Conservation (phyloP, 441 rosid species). For the Macaranga tanarius region DNA sequence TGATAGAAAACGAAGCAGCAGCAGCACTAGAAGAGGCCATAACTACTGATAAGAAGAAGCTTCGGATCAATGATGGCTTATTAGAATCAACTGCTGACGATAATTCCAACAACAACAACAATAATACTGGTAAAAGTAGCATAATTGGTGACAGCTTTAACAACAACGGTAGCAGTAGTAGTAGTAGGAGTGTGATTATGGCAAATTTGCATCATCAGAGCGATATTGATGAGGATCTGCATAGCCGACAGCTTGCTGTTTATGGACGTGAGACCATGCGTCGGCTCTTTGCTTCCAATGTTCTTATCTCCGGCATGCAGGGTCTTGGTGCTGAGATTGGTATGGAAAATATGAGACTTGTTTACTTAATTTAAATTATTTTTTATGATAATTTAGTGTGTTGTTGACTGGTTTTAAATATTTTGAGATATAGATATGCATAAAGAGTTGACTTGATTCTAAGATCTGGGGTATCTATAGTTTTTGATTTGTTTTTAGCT, state of each 20-base stretch:
- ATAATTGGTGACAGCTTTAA: conserved; percentile 13
- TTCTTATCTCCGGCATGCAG: conserved; percentile 81
- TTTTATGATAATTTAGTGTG: neutral
- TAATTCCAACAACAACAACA: conserved; percentile 8
- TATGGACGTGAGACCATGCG: conserved; percentile 94
- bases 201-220: conserved; percentile 52
- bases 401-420: neutral
- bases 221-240: conserved; percentile 89
- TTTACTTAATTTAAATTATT: neutral
- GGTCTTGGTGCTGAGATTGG: conserved; percentile 94
- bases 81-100: conserved; percentile 11
- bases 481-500: neutral
- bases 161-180: conserved; percentile 6
- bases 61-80: conserved; percentile 24
- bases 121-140: conserved; percentile 19
- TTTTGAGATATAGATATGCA: neutral
- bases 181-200: conserved; percentile 34
- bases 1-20: neutral
- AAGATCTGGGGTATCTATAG: neutral
- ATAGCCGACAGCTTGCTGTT: conserved; percentile 91
- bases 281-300: conserved; percentile 73
- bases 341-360: conserved; percentile 21
- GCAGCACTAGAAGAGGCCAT: too few relatives aligned
- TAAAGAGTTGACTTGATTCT: neutral
- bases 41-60: conserved; percentile 47